Base-by-base conservation (phyloP, 169 alveolate genomes). In the Ichthyophthirius multifiliis region DNA sequence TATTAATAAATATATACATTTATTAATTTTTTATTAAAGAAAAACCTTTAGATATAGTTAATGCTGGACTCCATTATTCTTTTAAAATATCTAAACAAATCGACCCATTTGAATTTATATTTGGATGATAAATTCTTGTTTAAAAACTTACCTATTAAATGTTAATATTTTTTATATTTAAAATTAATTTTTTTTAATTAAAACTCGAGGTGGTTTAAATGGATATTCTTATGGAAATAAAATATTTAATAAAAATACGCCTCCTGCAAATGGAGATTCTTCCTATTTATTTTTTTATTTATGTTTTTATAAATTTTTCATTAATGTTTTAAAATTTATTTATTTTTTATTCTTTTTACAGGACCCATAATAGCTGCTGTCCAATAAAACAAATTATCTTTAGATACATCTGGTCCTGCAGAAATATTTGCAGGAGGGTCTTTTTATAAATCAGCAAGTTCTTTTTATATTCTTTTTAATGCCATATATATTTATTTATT, bases 341-440 rank as follows among this genome's bases (percentile, higher is more conserved):
- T n/a, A n/a, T n/a, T n/a, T n/a, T n/a, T n/a, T n/a, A n/a, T n/a
- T n/a, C n/a, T n/a, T n/a, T n/a, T 16, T 55, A 55, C 71, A 5
- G 93, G 93, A 43, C 93, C 95, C 88, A 80, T 82, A 32, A 90
- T 90, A n/a, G 86, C 83, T 16, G 93, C 95, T 75, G 85, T 84
- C 92, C 92, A 90, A 55, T 88, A 75, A 47, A 74, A 88, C 45
- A 64, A 34, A 27, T 85, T 92, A 41, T 71, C 55, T 41, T 71
- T 71, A 41, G 55, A 37, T n/a, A 43, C 16, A 23, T 39, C 64
- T 18, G 64, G 43, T 35, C 37, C 90, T 4, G 92, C 94, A 43
- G 89, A 83, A 41, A 92, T 85, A 80, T 76, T 77, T 20, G 89
- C 88, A 5, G 94, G 94, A 18, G 94, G 94, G 43, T 89, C 94